A percentile compares a stretch with the other conserved stretches of the same genome.
phyloP scores from a whole-genome alignment of 371 early-diverging fungal species.

The Quaeritorhiza haematococci region DNA sequence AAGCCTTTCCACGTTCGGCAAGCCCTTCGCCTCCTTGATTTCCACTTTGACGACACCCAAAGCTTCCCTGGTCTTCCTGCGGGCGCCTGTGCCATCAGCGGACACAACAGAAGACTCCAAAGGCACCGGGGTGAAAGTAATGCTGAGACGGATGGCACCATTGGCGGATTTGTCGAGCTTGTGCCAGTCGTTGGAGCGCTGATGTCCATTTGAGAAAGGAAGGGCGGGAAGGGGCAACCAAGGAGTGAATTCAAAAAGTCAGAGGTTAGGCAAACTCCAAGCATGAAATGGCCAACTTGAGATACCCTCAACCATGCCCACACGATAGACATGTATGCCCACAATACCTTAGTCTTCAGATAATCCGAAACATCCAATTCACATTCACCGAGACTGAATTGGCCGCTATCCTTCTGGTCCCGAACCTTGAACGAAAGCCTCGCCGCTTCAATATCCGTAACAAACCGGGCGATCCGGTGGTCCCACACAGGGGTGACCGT shows the following conservation, averaged over 20 bases:
- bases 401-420: constrained; percentile 5
- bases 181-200: constrained; percentile 42
- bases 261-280: no score
- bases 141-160: constrained; percentile 10
- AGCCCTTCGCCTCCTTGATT: constrained; percentile 29
- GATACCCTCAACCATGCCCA: no score
- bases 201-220: no score
- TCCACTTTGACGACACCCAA: constrained; percentile 27
- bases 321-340: no score
- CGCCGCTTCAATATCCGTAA: constrained; percentile 5
- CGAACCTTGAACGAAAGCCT: constrained; percentile 1
- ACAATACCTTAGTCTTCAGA: no score
- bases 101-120: constrained; percentile 2
- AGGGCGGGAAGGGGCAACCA: no score
- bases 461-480: constrained; percentile 3
- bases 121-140: constrained; percentile 30
- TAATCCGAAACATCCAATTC: constrained; percentile 5
- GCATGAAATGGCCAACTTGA: no score
- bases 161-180: constrained; percentile 21
- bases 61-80: constrained; percentile 20
- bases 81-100: background rate
- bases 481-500: constrained; percentile 42
- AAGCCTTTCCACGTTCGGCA: constrained; percentile 30
- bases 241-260: no score
- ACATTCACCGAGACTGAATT: constrained; percentile 6